Base-by-base conservation (phyloP, 345 rosid genomes). In the Salix brachista region DNA sequence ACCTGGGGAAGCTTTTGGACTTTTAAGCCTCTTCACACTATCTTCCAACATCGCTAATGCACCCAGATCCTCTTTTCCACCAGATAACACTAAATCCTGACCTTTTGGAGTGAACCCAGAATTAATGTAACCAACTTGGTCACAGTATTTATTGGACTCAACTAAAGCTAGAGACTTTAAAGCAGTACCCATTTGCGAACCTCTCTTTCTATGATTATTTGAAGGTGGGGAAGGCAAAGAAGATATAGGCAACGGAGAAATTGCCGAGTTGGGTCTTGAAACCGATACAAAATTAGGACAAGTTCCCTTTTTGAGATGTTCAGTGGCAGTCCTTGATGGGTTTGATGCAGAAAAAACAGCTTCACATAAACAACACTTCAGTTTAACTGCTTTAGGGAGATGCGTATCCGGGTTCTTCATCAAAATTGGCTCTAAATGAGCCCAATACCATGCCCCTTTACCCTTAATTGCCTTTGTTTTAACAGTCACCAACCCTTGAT, bases 11-110 rank as follows among this genome's bases (percentile, higher is more conserved):
- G 87, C 58, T 75, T 88, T 86, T 8, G 88, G 87, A 69, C 89
- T 86, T 84, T 88, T 88, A 28, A 86, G 87, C 88, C 76, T 86
- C 86, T 86, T 88, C 8, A 88, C 85, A 70, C 91, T 88, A 54
- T 86, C 83, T 77, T 88, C 91, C 82, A 88, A 79, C 89, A 83
- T 85, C 23, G 89, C 91, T 56, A 88, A 78, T 16, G 91, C 81
- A 25, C 81, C 86, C 77, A 85, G 79, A 75, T 88, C 91, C 11
- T 88, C 89, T 69, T 86, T 85, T 8, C 89, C 91, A 56, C 91
- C 89, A 4, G 89, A 88, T 25, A 88, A 75, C 72, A 82, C 82
- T 81, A 88, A 80, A 83, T 83, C 88, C 28, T 83, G 86, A n/a
- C 77, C 78, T 14, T 64, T 56, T 6, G 73, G 86, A 37, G 69